Conservation (phyloP, 768 basidiomycete species). For the Rhodocollybia butyracea region DNA sequence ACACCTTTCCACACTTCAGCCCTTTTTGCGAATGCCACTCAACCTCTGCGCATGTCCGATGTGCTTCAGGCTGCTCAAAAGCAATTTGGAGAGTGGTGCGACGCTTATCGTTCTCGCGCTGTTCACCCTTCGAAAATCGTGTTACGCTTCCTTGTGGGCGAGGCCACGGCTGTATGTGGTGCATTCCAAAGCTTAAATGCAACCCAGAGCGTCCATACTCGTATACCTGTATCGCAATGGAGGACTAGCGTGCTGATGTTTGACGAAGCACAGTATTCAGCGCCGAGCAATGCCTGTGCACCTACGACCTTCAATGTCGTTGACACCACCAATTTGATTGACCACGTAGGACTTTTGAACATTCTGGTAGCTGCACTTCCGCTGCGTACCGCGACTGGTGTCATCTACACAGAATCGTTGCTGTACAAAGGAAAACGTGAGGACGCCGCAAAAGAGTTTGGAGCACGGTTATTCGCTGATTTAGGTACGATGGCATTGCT, state of each 20-base stretch:
- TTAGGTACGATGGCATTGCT: slow-evolving; percentile 37
- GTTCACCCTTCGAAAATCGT: slow-evolving; percentile 1
- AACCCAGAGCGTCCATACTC: slow-evolving; percentile 5
- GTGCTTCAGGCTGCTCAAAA: slow-evolving; percentile 19
- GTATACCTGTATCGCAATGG: slow-evolving; percentile 24
- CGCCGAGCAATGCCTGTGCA: slow-evolving; percentile 9
- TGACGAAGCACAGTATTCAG: slow-evolving; percentile 24
- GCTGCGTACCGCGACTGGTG: slow-evolving; percentile 19
- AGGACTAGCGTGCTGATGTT: slow-evolving; percentile 22
- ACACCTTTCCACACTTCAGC: slow-evolving; percentile 30
- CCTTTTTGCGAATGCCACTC: slow-evolving; percentile 14
- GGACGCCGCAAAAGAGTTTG: slow-evolving; percentile 28
- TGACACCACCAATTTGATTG: slow-evolving; percentile 38
- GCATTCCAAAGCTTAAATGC: slow-evolving; percentile 15
- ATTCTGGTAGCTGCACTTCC: slow-evolving; percentile 29
- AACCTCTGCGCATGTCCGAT: slow-evolving; percentile 8
- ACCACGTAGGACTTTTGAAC: slow-evolving; percentile 37
- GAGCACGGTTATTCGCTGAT: slow-evolving; percentile 31
- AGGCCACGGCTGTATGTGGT: slow-evolving; percentile 25
- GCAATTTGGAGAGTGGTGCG: slow-evolving; percentile 28
- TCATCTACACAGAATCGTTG: slow-evolving; percentile 42
- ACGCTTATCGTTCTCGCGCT: slow-evolving; percentile 17
- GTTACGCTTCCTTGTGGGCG: slow-evolving; percentile 24
- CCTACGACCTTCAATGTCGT: slow-evolving; percentile 35
- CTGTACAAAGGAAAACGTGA: slow-evolving; percentile 23